phyloP scores from a whole-genome alignment of 1,284 basidiomycete genomes.

The Fistulinella cinereoalba region DNA sequence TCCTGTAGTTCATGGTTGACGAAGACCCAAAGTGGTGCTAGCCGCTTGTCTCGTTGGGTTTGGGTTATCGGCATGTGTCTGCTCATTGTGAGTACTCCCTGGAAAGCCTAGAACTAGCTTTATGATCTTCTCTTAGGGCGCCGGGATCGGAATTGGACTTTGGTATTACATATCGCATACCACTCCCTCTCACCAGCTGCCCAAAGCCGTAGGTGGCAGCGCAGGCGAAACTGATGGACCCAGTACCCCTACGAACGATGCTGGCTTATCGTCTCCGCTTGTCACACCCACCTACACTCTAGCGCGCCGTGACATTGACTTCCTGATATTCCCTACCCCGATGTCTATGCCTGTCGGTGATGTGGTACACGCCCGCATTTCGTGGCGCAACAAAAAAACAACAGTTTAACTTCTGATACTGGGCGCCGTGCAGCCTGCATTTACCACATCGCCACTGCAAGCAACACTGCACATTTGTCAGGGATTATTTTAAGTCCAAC shows the following conservation, averaged over 20 bases:
- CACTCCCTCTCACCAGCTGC: conserved; percentile 44
- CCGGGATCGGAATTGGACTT: conserved; percentile 53
- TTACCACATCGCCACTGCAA: conserved; percentile 7
- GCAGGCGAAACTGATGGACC: conserved; percentile 45
- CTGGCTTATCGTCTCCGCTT: conserved; percentile 22
- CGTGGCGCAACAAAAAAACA: conserved; percentile 16
- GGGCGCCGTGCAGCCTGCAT: background rate
- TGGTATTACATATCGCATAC: conserved; percentile 60
- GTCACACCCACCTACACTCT: conserved; percentile 50
- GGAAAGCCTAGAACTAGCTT: background rate
- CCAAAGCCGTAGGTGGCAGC: conserved; percentile 64
- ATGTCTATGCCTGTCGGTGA: conserved; percentile 7
- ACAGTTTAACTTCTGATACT: conserved; percentile 11
- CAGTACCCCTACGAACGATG: conserved; percentile 9
- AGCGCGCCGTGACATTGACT: conserved; percentile 28
- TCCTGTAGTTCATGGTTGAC: conserved; percentile 58
- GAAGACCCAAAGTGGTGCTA: conserved; percentile 54
- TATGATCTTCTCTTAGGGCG: conserved; percentile 34
- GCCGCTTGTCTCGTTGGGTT: conserved; percentile 59
- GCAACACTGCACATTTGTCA: conserved; percentile 1
- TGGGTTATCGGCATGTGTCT: conserved; percentile 64
- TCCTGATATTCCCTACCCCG: conserved; percentile 15
- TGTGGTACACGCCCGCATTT: background rate
- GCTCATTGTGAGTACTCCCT: conserved; percentile 44
- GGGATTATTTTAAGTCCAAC: conserved; percentile 2